Conservation (phyloP, 2,329 filamentous ascomycete species). For the Trichoderma cornu-damae region DNA sequence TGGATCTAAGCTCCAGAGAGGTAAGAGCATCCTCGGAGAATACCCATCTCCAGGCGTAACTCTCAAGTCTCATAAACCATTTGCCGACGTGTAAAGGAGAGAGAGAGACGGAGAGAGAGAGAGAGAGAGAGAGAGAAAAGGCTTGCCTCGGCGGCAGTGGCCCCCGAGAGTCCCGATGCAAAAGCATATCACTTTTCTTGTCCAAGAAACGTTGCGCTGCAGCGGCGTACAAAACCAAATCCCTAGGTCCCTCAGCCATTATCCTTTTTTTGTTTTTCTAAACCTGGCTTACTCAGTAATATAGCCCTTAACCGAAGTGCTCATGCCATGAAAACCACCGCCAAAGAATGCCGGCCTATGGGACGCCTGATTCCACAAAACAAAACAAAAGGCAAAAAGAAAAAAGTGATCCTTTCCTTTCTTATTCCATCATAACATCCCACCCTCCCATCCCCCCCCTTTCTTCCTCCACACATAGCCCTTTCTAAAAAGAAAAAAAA, state of each 20-base stretch:
- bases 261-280: neutral
- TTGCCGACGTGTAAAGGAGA: conserved; percentile 4
- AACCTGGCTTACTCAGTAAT: conserved; percentile 1
- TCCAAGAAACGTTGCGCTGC: conserved; percentile 13
- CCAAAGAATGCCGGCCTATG: neutral
- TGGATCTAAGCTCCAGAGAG: conserved; percentile 7
- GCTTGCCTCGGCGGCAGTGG: conserved; percentile 1
- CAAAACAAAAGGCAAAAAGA: neutral
- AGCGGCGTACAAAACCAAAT: conserved; percentile 16
- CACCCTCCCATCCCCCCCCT: neutral
- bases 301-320: conserved; percentile 1
- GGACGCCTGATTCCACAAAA: conserved; percentile 5
- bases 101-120: too few relatives aligned
- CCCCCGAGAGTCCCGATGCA: conserved; percentile 4
- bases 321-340: conserved; percentile 9
- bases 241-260: neutral
- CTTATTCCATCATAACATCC: neutral
- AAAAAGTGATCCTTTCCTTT: neutral
- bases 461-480: too few relatives aligned
- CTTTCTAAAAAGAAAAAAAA: too few relatives aligned
- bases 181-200: neutral
- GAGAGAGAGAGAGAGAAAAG: too few relatives aligned
- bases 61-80: neutral
- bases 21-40: neutral
- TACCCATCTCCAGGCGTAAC: neutral